Evolutionary conservation across 208 protist genomes (phyloP).

Genomic region (Naegleria gruberi): DNA sequence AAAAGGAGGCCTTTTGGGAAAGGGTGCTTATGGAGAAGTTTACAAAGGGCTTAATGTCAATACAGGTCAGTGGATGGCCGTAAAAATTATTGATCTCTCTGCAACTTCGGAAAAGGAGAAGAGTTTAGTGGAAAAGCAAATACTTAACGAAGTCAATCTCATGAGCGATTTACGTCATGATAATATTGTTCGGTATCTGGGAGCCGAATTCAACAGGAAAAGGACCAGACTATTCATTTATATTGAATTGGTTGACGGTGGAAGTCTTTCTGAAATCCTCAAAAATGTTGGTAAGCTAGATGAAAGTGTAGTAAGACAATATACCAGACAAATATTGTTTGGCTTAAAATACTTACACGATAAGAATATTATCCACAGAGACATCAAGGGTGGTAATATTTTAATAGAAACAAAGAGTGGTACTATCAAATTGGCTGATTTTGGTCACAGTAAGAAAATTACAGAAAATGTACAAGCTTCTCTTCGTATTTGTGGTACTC

Average conservation of each 20-base stretch:
- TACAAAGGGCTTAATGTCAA: not conserved
- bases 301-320: constrained; percentile 57
- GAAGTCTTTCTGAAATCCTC: constrained; percentile 59
- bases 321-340: constrained; percentile 68
- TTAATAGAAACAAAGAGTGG: constrained; percentile 62
- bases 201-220: constrained; percentile 46
- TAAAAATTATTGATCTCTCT: not conserved
- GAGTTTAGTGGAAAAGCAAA: not conserved
- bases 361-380: constrained; percentile 48
- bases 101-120: not conserved
- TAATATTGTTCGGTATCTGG: constrained; percentile 76
- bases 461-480: not conserved
- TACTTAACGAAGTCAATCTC: constrained; percentile 61
- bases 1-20: not conserved
- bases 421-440: constrained; percentile 83
- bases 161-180: constrained; percentile 77
- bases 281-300: constrained; percentile 48
- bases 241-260: constrained; percentile 75
- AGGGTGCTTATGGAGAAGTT: not conserved
- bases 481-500: constrained; percentile 58
- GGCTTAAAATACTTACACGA: constrained; percentile 74
- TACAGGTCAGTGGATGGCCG: not conserved
- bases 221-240: constrained; percentile 64
- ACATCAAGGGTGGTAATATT: constrained; percentile 81
- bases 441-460: constrained; percentile 33